A percentile compares a stretch with the other conserved stretches of the same genome.
These are phyloP conservation scores for Rhizophora apiculata DNA, from an alignment of 345 rosid genomes.

Conservation along the genomic window DNA sequence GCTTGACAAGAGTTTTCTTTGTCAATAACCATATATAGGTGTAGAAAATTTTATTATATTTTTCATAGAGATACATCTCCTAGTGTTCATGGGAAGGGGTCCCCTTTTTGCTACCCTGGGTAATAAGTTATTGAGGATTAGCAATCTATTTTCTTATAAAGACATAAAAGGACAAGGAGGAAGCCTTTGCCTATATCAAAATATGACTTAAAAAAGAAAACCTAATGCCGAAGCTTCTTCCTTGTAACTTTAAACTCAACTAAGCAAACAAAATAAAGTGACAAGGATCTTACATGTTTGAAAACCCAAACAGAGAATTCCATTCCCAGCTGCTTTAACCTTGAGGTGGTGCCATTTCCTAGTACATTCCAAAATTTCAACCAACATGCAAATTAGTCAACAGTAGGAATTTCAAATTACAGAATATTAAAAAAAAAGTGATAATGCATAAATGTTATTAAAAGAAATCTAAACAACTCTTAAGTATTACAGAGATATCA, in stretches of 20 bases:
- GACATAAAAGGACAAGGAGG: too few relatives aligned
- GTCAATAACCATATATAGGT: too few relatives aligned
- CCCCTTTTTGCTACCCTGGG: too few relatives aligned
- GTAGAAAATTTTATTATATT: too few relatives aligned
- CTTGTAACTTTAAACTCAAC: not conserved
- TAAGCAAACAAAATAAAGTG: constrained; percentile 22
- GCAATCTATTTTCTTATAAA: too few relatives aligned
- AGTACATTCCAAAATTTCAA: constrained; percentile 26
- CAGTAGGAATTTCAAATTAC: not conserved
- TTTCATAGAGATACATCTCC: too few relatives aligned
- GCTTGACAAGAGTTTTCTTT: too few relatives aligned
- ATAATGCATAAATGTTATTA: too few relatives aligned
- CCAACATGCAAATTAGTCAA: constrained; percentile 6
- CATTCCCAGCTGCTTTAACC: constrained; percentile 96
- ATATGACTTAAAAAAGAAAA: not conserved
- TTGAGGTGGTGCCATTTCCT: constrained; percentile 82
- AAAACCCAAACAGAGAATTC: constrained; percentile 99
- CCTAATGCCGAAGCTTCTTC: not conserved
- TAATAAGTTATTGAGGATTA: too few relatives aligned
- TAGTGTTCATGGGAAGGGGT: too few relatives aligned
- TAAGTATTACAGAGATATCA: too few relatives aligned
- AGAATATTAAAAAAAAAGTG: not conserved
- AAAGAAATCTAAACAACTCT: too few relatives aligned
- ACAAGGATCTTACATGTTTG: constrained; percentile 69
- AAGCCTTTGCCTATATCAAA: not conserved